Conservation (phyloP, 139 green algal species). For the Raphidocelis subcapitata region DNA sequence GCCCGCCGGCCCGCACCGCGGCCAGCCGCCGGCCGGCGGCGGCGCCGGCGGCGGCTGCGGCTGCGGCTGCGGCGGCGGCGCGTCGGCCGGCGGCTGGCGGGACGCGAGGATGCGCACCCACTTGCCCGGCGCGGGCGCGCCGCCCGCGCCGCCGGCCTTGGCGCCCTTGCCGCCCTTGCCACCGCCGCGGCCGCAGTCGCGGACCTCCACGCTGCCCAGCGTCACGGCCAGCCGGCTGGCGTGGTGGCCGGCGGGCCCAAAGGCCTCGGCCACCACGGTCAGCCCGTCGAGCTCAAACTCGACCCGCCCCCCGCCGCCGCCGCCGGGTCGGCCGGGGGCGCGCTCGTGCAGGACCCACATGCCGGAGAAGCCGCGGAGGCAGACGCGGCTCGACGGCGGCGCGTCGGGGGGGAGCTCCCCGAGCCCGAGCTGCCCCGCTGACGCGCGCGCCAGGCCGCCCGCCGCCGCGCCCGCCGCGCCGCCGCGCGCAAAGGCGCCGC, state of each 20-base stretch:
- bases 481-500: too few relatives aligned
- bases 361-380: slow-evolving; percentile 17
- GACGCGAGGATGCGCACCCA: background rate
- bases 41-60: slow-evolving; percentile 1
- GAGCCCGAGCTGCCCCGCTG: too few relatives aligned
- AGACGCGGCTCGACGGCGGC: background rate
- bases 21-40: slow-evolving; percentile 11
- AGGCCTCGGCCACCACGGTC: slow-evolving; percentile 32
- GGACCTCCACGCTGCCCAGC: slow-evolving; percentile 47
- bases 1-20: slow-evolving; percentile 19
- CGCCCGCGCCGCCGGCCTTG: background rate
- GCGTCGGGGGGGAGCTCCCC: background rate
- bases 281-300: slow-evolving; percentile 57
- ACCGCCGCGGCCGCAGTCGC: slow-evolving; percentile 21
- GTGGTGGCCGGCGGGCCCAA: slow-evolving; percentile 26
- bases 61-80: background rate
- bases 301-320: slow-evolving; percentile 33
- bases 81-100: background rate
- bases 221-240: slow-evolving; percentile 39
- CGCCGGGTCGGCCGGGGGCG: background rate
- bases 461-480: too few relatives aligned
- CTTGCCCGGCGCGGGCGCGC: background rate
- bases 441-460: too few relatives aligned
- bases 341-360: slow-evolving; percentile 43
- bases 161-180: background rate